Evolutionary conservation across 1,284 basidiomycete genomes (phyloP), one percentile per base, ranked within the genome.

Genomic region (Schizopora paradoxa): DNA sequence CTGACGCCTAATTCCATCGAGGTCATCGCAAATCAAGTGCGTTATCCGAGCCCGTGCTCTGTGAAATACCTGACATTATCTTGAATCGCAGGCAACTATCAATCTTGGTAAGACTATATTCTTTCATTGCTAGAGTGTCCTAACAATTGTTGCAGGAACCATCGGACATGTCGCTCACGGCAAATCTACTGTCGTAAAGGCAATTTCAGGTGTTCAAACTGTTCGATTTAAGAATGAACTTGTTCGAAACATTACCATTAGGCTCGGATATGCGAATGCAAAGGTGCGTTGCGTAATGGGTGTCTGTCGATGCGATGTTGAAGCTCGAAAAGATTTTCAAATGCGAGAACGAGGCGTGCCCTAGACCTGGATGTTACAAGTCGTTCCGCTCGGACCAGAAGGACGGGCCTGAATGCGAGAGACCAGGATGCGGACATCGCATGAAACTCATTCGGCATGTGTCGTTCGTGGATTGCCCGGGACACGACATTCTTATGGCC

Each of bases 221-320:
- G 95, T 99, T 48, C 80, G 95, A 59, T 99, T 99, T 73, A 99
- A 99, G 77, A 98, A 97, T 67, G 96, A 99, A 68, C 79, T 96
- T 45, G 92, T 96, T 51, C 75, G 95, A 56, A 99, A 99, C 70
- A 99, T 99, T 60, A 99, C 96, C 36, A 99, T 99, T 73, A 99
- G 99, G 73, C 79, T 99, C 38, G 96, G 87, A 39, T 99, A 99
- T 66, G 95, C 95, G 41, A 99, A 98, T 58, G 96, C 96, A 43
- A 98, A 98, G 72, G 91, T 93, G 55, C 53, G 77, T 67, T n/a
- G n/a, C 19, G 22, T 36, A 26, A n/a, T 25, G 5, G 25, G 18
- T 38, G 13, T 29, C 33, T 40, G 16, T 54, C 22, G 37, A n/a
- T n/a, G n/a, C n/a, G 25, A 32, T 34, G 41, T 31, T 39, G 6